These are phyloP conservation scores for Wickerhamomyces sydowiorum DNA, from an alignment of 805 yeast genomes.

Conservation along the genomic window DNA sequence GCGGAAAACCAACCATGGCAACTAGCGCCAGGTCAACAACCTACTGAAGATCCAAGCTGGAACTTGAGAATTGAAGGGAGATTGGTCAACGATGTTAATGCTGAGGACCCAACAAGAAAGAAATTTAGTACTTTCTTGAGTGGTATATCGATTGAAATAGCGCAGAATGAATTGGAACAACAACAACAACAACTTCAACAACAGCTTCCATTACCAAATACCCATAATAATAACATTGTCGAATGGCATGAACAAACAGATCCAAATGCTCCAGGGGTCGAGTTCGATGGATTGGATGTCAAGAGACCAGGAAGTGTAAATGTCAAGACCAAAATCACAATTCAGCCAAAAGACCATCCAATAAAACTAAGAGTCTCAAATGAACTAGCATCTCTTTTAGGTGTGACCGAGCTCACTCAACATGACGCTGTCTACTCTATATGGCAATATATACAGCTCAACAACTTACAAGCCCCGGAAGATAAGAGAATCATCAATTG, in stretches of 20 bases:
- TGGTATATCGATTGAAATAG: conserved; percentile 77
- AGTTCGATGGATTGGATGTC: conserved; percentile 87
- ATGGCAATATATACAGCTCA: conserved; percentile 75
- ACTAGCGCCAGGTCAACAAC: conserved; percentile 19
- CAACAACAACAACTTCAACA: conserved; percentile 34
- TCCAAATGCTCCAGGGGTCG: conserved; percentile 34
- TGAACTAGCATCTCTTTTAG: conserved; percentile 64
- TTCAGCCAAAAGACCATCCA: conserved; percentile 77
- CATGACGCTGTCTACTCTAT: conserved; percentile 76
- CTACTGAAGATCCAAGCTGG: conserved; percentile 54
- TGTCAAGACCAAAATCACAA: conserved; percentile 62
- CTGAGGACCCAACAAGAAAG: conserved; percentile 42
- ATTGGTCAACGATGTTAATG: conserved; percentile 46
- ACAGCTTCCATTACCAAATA: conserved; percentile 1
- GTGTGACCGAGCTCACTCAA: conserved; percentile 73
- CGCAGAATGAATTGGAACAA: conserved; percentile 18
- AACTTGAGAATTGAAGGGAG: conserved; percentile 87
- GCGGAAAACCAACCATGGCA: conserved; percentile 92
- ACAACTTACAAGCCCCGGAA: conserved; percentile 53
- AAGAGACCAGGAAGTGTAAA: conserved; percentile 70
- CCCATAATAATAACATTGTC: conserved; percentile 36
- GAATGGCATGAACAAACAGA: conserved; percentile 81
- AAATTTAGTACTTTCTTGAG: conserved; percentile 78
- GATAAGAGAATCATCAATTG: conserved; percentile 50
- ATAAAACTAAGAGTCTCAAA: conserved; percentile 59